These are phyloP conservation scores for Pythium monospermum DNA, from an alignment of 352 stramenopile genomes.

Conservation along the genomic window DNA sequence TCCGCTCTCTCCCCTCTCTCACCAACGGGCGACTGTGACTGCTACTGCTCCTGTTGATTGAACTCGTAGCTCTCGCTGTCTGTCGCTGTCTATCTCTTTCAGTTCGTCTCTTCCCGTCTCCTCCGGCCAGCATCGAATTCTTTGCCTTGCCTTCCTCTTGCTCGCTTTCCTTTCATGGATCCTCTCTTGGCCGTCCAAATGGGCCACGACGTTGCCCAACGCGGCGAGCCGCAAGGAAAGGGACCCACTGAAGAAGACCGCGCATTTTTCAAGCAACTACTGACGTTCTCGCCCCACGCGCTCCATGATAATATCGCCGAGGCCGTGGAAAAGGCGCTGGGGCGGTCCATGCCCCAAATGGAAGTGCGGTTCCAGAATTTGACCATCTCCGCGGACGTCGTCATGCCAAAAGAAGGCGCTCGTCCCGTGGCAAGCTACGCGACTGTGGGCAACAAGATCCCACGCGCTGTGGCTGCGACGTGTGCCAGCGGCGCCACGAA, in stretches of 20 bases:
- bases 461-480: neutral
- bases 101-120: neutral
- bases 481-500: constrained; percentile 11
- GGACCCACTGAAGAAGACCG: constrained; percentile 3
- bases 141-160: neutral
- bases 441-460: constrained; percentile 17
- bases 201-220: too few species aligned
- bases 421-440: constrained; percentile 5
- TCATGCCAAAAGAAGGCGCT: constrained; percentile 17
- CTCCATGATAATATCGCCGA: constrained; percentile 34
- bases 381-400: constrained; percentile 21
- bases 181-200: too few species aligned
- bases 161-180: too few species aligned
- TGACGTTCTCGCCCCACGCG: constrained; percentile 17
- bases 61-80: too few species aligned
- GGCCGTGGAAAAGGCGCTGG: constrained; percentile 18
- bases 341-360: constrained; percentile 33
- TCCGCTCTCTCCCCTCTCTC: too few species aligned
- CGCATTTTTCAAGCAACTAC: constrained; percentile 4
- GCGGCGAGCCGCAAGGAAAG: too few species aligned
- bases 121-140: neutral
- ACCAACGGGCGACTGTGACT: too few species aligned
- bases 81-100: neutral
- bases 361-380: constrained; percentile 24
- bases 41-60: too few species aligned